Evolutionary conservation across 495 filamentous ascomycete species (phyloP).

Genomic region (Stereocaulon alpinum): DNA sequence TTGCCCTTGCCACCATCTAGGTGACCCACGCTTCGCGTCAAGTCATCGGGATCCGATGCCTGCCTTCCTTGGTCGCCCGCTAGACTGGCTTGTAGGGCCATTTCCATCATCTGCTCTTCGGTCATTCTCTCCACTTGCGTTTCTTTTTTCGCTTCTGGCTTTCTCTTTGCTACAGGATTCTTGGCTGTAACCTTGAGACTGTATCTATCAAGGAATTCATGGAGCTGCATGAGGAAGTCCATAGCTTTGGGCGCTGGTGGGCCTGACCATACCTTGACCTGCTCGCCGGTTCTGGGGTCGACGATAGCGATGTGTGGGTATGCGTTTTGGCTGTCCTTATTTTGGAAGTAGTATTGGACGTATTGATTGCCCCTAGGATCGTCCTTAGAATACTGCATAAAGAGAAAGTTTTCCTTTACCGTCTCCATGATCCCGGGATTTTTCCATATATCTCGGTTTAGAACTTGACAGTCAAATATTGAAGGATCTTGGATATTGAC

Average conservation of each 20-base stretch:
- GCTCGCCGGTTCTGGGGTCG: constrained; percentile 90
- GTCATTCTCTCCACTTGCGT: constrained; percentile 79
- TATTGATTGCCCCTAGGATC: constrained; percentile 68
- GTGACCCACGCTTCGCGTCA: constrained; percentile 55
- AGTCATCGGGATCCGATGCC: constrained; percentile 66
- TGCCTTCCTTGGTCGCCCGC: constrained; percentile 31
- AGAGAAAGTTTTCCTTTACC: constrained; percentile 84
- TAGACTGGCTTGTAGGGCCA: constrained; percentile 83
- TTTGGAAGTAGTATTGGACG: constrained; percentile 79
- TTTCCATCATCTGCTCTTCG: constrained; percentile 91
- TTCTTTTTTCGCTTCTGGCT: constrained; percentile 56
- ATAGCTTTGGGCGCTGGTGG: constrained; percentile 59
- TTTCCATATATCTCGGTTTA: constrained; percentile 97
- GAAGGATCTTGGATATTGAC: constrained; percentile 90
- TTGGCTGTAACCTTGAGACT: constrained; percentile 77
- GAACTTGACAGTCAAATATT: constrained; percentile 81
- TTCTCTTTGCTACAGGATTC: constrained; percentile 80
- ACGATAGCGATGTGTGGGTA: constrained; percentile 95
- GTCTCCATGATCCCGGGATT: constrained; percentile 64
- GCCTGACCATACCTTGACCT: constrained; percentile 93
- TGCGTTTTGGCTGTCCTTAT: constrained; percentile 57
- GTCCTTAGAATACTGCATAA: constrained; percentile 81
- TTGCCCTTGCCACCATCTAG: constrained; percentile 57
- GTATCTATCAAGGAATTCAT: constrained; percentile 93
- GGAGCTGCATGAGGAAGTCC: constrained; percentile 83